phyloP scores from a whole-genome alignment of 2,329 filamentous ascomycete species.

The Hymenoscyphus fructigenus region DNA sequence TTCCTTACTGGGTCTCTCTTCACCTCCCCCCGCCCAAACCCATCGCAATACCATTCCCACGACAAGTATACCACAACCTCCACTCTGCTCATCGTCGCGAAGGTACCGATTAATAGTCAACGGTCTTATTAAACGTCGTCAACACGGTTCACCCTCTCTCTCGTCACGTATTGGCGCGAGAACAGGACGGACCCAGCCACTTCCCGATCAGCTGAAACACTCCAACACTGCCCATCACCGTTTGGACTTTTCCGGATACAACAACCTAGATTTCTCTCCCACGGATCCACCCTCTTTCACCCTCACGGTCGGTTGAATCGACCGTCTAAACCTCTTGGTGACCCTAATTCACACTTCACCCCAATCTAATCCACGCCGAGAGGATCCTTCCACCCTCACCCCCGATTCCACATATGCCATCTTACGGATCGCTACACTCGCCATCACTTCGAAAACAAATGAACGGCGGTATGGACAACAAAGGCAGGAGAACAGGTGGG shows the following conservation, averaged over 20 bases:
- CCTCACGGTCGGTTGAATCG: constrained; percentile 27
- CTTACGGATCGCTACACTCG: constrained; percentile 70
- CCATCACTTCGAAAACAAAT: constrained; percentile 82
- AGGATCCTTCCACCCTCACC: constrained; percentile 19
- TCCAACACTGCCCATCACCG: constrained; percentile 15
- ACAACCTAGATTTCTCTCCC: background rate
- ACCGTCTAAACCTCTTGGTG: constrained; percentile 18
- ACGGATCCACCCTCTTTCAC: constrained; percentile 6
- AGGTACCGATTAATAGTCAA: background rate
- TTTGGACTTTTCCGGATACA: constrained; percentile 9
- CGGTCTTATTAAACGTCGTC: background rate
- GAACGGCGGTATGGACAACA: constrained; percentile 65
- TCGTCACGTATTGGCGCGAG: background rate
- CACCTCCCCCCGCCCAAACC: background rate
- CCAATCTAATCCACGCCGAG: constrained; percentile 14
- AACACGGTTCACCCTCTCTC: background rate
- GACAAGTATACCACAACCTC: background rate
- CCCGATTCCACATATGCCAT: constrained; percentile 55
- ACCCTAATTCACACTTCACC: constrained; percentile 18
- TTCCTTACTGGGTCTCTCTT: constrained; percentile 19
- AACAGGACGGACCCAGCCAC: constrained; percentile 19
- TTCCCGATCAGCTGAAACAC: constrained; percentile 25
- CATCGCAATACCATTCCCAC: background rate
- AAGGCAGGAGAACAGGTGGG: constrained; percentile 48
- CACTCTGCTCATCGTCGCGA: background rate